Evolutionary conservation across 352 stramenopile genomes (phyloP).

Genomic region (Globisporangium solare): DNA sequence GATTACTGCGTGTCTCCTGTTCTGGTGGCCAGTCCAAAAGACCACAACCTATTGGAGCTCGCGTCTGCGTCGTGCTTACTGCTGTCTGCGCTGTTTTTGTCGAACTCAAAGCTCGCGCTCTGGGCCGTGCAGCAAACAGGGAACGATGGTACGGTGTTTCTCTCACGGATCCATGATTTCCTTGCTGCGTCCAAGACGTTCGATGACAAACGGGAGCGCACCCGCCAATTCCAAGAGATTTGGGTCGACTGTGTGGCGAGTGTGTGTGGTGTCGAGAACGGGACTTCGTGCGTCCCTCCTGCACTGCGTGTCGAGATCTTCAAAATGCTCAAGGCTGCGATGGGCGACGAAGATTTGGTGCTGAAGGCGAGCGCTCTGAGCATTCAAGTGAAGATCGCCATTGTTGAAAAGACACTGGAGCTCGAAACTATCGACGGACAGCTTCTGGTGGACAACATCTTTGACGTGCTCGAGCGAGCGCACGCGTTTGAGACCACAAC

Average conservation of each 20-base stretch:
- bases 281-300: constrained; percentile 55
- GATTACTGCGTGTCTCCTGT: constrained; percentile 72
- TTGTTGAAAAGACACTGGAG: constrained; percentile 81
- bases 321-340: constrained; percentile 59
- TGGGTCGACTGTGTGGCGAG: constrained; percentile 81
- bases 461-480: constrained; percentile 63
- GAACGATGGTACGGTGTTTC: constrained; percentile 55
- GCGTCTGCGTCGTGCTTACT: constrained; percentile 64
- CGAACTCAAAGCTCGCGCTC: constrained; percentile 77
- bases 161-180: constrained; percentile 51
- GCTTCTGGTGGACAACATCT: constrained; percentile 68
- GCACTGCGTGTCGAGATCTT: constrained; percentile 70
- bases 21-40: constrained; percentile 29
- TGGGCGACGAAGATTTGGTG: constrained; percentile 73
- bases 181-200: constrained; percentile 51
- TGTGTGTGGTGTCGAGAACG: constrained; percentile 72
- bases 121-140: constrained; percentile 64
- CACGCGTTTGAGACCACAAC: constrained; percentile 46
- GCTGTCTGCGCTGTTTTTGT: constrained; percentile 73
- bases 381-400: constrained; percentile 79
- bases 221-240: constrained; percentile 62
- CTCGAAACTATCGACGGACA: constrained; percentile 50
- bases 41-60: constrained; percentile 43
- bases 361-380: constrained; percentile 69
- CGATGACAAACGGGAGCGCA: constrained; percentile 32